Conservation (phyloP, 768 basidiomycete genomes). For the Thelephora ganbajun region DNA sequence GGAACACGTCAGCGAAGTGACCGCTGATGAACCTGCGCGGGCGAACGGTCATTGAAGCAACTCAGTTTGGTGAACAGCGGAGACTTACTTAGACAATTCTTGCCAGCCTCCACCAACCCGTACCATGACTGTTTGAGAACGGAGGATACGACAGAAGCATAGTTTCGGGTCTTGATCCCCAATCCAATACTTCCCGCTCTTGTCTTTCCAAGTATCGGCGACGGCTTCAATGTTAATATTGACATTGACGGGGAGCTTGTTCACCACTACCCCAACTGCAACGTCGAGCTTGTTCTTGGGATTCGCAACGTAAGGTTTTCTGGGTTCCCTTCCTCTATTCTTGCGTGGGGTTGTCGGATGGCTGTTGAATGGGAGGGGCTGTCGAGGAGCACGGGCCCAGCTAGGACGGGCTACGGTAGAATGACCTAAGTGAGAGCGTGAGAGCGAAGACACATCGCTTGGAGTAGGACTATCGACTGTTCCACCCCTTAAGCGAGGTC, state of each 20-base stretch:
- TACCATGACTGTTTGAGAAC: conserved; percentile 92
- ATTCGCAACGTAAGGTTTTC: conserved; percentile 72
- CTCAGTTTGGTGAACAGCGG: neutral
- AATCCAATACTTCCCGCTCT: conserved; percentile 94
- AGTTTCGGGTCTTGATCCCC: conserved; percentile 82
- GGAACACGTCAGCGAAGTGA: conserved; percentile 76
- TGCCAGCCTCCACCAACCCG: conserved; percentile 92
- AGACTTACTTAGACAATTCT: conserved; percentile 73
- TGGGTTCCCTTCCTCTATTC: conserved; percentile 22
- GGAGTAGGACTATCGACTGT: conserved; percentile 31
- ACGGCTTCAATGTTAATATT: conserved; percentile 75
- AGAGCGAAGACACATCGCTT: conserved; percentile 41
- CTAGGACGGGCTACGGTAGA: conserved; percentile 39
- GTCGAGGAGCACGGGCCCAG: conserved; percentile 58
- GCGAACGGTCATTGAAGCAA: conserved; percentile 1
- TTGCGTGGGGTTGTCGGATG: conserved; percentile 33
- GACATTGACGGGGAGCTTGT: conserved; percentile 53
- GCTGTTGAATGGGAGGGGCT: conserved; percentile 35
- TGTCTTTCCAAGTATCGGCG: conserved; percentile 78
- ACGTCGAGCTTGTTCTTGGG: conserved; percentile 88
- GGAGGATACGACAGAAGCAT: conserved; percentile 83
- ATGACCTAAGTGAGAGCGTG: conserved; percentile 35
- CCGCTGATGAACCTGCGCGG: conserved; percentile 63
- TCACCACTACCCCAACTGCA: conserved; percentile 85
- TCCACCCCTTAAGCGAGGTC: conserved; percentile 30